Conservation (phyloP, 768 basidiomycete genomes). For the Glaciozyma martinii region DNA sequence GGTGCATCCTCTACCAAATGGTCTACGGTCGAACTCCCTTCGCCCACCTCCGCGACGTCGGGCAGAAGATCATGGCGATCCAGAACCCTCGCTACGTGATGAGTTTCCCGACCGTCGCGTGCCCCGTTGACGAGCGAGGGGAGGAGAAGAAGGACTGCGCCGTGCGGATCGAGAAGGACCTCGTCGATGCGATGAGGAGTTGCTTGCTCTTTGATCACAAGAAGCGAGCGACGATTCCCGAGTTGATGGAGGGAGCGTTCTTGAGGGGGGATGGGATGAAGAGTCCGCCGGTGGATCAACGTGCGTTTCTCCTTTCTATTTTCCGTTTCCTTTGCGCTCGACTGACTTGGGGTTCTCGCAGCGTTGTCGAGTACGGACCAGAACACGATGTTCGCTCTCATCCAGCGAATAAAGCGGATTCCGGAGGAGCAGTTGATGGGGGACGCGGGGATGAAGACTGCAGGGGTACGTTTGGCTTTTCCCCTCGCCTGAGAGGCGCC, state of each 20-base stretch:
- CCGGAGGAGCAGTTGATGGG: too few relatives aligned
- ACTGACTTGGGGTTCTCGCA: too few relatives aligned
- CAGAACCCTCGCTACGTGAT: constrained; percentile 68
- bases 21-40: constrained; percentile 91
- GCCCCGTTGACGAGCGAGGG: constrained; percentile 46
- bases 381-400: too few relatives aligned
- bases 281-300: neutral
- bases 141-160: constrained; percentile 59
- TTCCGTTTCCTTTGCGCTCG: too few relatives aligned
- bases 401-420: too few relatives aligned
- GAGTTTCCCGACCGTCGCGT: constrained; percentile 62
- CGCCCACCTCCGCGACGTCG: constrained; percentile 61
- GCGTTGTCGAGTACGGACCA: too few relatives aligned
- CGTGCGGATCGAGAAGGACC: constrained; percentile 58
- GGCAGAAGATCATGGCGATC: constrained; percentile 89
- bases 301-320: too few relatives aligned
- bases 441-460: too few relatives aligned
- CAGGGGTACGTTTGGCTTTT: too few relatives aligned
- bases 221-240: constrained; percentile 74
- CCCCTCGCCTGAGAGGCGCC: too few relatives aligned
- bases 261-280: constrained; percentile 15
- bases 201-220: constrained; percentile 74
- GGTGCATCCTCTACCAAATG: constrained; percentile 98
- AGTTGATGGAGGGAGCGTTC: constrained; percentile 50
- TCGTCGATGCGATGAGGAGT: constrained; percentile 72